Evolutionary conservation across 2,329 filamentous ascomycete genomes (phyloP), one percentile per base, ranked within the genome.

Genomic region (Immersiporthe knoxdaviesiana): DNA sequence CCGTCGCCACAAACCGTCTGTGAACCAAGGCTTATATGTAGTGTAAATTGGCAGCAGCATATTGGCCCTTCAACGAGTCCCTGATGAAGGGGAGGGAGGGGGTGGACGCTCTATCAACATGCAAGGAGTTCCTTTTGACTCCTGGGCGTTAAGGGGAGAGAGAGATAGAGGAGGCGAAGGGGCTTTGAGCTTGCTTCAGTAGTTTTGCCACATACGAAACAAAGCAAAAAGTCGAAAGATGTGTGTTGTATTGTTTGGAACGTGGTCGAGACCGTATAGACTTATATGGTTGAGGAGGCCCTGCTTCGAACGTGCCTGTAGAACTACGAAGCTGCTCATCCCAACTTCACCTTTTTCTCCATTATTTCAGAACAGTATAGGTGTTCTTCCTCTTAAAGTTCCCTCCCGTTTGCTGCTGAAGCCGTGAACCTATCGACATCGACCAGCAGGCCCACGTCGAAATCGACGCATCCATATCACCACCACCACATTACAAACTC

Each of bases 1-100:
- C 7, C 44, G n/a, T 18, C 35, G 61, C 61, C 50, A 56, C 66
- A 65, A 65, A n/a, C 14, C 2, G 24, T 65, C 44, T 60, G 62
- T 68, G 21, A n/a, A 39, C 39, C 66, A 41, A 21, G 37, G 37
- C 35, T 35, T 4, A 3, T 35, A 7, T 39, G 37, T 10, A 12
- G 37, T 39, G 11, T 12, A 12, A 35, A 35, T 35, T 35, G 8
- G 56, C 56, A 32, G 56, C 56, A 21, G 21, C 24, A 59, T 11
- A 21, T 32, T 6, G 14, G 1, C 56, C 35, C 35, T 35, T 8
- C 35, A 35, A 35, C 35, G 8, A 35, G 4, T 4, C 8, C 35
- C 35, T 35, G 35, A 35, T 35, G 35, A 35, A 35, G 35, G 35
- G 8, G 35, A 8, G 8, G 56, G 50, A 12, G 41, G 41, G 16